These are phyloP conservation scores for Prunus dulcis DNA, from an alignment of 306 rosid species.

Conservation along the genomic window DNA sequence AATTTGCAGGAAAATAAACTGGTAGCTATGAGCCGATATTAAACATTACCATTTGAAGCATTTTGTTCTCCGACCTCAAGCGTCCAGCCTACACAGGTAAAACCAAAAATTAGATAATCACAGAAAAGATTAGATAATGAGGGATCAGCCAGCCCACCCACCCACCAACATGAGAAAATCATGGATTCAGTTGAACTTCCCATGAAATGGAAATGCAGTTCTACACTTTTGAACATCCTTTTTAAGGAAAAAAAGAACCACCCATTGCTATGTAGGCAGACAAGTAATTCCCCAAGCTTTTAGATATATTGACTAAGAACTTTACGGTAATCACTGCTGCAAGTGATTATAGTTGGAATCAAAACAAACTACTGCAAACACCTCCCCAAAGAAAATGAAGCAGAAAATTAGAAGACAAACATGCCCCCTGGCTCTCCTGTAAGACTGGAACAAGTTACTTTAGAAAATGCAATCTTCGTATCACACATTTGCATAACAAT, in stretches of 20 bases:
- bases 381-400: neutral
- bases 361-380: neutral
- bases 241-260: neutral
- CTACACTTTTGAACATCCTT: neutral
- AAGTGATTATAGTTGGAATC: neutral
- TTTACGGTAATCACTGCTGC: no score
- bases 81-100: constrained; percentile 55
- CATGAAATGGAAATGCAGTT: neutral
- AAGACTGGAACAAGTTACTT: neutral
- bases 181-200: neutral
- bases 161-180: neutral
- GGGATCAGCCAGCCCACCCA: neutral
- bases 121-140: constrained; percentile 9
- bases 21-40: neutral
- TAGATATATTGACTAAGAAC: no score
- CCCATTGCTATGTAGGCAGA: neutral
- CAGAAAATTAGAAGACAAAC: neutral
- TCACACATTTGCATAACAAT: no score
- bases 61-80: constrained; percentile 54
- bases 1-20: neutral
- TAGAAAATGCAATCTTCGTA: neutral
- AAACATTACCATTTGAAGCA: constrained; percentile 75
- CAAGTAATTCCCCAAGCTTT: neutral
- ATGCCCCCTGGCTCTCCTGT: neutral
- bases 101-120: constrained; percentile 21